Conservation (phyloP, 495 filamentous ascomycete genomes). For the Penicillium nucicola region DNA sequence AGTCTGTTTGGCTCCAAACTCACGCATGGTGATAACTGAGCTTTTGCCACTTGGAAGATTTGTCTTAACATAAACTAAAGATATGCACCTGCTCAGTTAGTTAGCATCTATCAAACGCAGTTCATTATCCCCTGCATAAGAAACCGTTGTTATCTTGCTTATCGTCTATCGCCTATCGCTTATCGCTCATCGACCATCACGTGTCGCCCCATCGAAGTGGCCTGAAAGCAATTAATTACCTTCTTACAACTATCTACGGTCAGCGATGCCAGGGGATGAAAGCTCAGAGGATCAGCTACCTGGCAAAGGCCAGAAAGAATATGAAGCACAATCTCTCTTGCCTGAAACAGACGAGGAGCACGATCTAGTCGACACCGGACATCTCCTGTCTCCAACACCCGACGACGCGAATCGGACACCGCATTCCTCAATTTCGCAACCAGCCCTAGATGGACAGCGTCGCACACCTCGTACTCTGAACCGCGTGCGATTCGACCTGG, state of each 20-base stretch:
- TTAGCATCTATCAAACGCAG: too few species aligned
- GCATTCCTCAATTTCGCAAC: conserved; percentile 46
- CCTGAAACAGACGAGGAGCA: conserved; percentile 24
- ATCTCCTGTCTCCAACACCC: conserved; percentile 14
- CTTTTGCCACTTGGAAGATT: too few species aligned
- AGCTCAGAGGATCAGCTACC: conserved; percentile 24
- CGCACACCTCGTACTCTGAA: conserved; percentile 75
- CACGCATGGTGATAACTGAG: too few species aligned
- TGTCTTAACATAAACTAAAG: too few species aligned
- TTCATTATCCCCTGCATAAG: too few species aligned
- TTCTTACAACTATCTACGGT: conserved; percentile 12
- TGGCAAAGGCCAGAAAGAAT: conserved; percentile 27
- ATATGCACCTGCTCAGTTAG: too few species aligned
- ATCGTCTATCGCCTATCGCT: background rate
- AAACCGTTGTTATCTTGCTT: too few species aligned
- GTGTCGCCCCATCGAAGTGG: conserved; percentile 3
- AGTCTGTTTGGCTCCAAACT: too few species aligned
- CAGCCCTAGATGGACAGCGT: conserved; percentile 41
- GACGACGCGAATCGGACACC: conserved; percentile 19
- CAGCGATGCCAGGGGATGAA: conserved; percentile 47
- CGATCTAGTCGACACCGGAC: conserved; percentile 21
- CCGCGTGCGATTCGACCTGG: conserved; percentile 86
- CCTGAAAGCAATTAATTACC: conserved; percentile 1
- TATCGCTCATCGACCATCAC: conserved; percentile 7
- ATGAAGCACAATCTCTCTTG: conserved; percentile 31